Percentiles rank a stretch among this genome's conserved stretches.
Conservation (phyloP, 1,284 basidiomycete genomes). For the Ustilago tritici region DNA sequence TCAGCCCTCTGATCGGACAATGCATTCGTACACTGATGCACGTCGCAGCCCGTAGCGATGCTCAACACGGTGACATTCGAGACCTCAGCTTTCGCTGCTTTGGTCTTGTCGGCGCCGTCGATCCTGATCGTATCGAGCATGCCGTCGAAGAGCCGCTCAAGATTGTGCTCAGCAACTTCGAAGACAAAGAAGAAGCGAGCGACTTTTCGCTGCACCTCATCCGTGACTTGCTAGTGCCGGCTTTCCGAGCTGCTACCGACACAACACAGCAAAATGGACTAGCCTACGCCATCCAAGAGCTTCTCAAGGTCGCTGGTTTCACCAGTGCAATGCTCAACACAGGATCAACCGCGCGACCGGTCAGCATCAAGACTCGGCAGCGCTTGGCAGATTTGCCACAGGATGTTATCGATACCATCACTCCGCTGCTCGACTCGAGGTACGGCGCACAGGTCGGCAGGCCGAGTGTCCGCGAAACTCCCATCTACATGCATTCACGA, state of each 20-base stretch:
- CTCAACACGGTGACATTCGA: constrained; percentile 73
- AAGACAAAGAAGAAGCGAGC: constrained; percentile 81
- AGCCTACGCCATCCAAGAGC: constrained; percentile 92
- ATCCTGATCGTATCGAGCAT: constrained; percentile 91
- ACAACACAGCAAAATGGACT: constrained; percentile 90
- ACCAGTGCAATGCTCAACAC: constrained; percentile 76
- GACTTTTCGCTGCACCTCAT: constrained; percentile 89
- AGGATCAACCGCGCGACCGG: constrained; percentile 69
- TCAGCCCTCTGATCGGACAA: constrained; percentile 81
- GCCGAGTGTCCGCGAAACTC: constrained; percentile 42
- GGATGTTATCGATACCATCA: constrained; percentile 86
- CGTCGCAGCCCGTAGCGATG: constrained; percentile 80
- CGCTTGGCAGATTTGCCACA: constrained; percentile 83
- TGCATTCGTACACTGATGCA: constrained; percentile 79
- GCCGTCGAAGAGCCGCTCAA: constrained; percentile 76
- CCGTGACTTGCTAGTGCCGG: constrained; percentile 85
- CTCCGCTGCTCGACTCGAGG: constrained; percentile 76
- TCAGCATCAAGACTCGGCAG: constrained; percentile 74
- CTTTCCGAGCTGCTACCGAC: constrained; percentile 92
- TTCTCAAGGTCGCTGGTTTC: constrained; percentile 89
- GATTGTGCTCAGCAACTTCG: constrained; percentile 85
- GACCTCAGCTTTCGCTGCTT: constrained; percentile 84
- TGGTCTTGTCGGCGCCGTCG: constrained; percentile 92
- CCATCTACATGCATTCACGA: constrained; percentile 77
- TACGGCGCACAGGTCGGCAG: constrained; percentile 60